Percentiles rank a stretch among this genome's conserved stretches.
These are phyloP conservation scores for Massariosphaeria phaeospora DNA, from an alignment of 495 filamentous ascomycete genomes.

Conservation along the genomic window DNA sequence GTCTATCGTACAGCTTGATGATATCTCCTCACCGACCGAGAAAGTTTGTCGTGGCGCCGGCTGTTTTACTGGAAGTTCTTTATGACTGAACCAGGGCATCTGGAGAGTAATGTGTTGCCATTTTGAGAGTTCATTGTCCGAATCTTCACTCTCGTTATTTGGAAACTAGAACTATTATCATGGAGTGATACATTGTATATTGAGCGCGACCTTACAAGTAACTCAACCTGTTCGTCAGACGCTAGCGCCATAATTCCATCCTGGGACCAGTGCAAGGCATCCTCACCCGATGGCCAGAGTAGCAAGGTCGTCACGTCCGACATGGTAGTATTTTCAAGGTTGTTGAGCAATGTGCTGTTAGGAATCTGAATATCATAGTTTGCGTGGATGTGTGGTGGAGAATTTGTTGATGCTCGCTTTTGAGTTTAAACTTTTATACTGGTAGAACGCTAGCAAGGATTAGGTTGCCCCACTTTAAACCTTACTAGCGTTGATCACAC, in stretches of 20 bases:
- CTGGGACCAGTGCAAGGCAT: conserved; percentile 57
- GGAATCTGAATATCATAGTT: neutral
- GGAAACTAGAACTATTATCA: no score
- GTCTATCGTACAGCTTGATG: conserved; percentile 47
- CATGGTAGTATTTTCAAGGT: conserved; percentile 17
- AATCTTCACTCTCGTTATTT: conserved; percentile 18
- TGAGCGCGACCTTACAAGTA: conserved; percentile 44
- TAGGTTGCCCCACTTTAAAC: no score
- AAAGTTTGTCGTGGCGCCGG: conserved; percentile 48
- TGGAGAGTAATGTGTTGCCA: conserved; percentile 39
- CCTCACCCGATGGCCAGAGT: conserved; percentile 40
- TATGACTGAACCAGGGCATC: conserved; percentile 49
- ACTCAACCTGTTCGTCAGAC: conserved; percentile 53
- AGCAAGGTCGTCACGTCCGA: conserved; percentile 33
- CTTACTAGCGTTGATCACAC: no score
- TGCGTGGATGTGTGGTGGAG: neutral
- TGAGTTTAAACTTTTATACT: neutral
- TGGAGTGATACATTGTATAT: conserved; percentile 4
- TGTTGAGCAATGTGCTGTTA: neutral
- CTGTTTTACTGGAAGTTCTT: conserved; percentile 50
- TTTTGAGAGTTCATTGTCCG: conserved; percentile 18
- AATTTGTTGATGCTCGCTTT: neutral
- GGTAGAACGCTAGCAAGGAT: no score
- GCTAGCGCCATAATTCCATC: conserved; percentile 60
- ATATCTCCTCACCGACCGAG: conserved; percentile 62